Conservation (phyloP, 306 rosid species). For the Cicer bijugum region DNA sequence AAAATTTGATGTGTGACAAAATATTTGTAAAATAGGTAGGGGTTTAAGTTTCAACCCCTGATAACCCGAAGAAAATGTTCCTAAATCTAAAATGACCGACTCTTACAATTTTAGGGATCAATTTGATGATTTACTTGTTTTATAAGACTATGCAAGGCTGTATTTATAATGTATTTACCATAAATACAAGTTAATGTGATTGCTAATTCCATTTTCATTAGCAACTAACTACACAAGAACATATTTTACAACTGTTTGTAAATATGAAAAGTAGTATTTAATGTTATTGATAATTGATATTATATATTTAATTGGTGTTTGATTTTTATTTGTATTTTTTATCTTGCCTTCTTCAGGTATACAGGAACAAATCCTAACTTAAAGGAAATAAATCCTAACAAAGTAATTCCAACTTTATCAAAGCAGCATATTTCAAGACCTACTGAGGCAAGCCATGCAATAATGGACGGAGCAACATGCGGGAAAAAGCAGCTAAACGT, state of each 20-base stretch:
- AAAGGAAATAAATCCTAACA: constrained; percentile 65
- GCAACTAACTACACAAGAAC: too few relatives aligned
- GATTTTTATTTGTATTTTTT: constrained; percentile 16
- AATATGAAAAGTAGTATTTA: neutral
- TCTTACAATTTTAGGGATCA: too few relatives aligned
- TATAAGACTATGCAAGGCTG: too few relatives aligned
- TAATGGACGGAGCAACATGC: constrained; percentile 41
- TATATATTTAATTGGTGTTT: neutral
- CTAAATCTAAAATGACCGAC: too few relatives aligned
- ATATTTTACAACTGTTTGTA: neutral
- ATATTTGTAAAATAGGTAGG: too few relatives aligned
- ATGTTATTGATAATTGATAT: neutral
- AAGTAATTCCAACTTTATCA: constrained; percentile 67
- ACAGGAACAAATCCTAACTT: constrained; percentile 52
- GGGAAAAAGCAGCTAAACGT: constrained; percentile 23
- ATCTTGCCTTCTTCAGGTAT: constrained; percentile 48
- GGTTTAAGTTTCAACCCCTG: too few relatives aligned
- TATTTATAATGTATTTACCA: too few relatives aligned
- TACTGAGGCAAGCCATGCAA: constrained; percentile 43
- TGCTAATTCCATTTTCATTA: too few relatives aligned
- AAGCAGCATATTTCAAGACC: constrained; percentile 50
- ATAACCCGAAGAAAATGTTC: too few relatives aligned
- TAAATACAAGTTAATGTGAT: too few relatives aligned
- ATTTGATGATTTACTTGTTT: too few relatives aligned
- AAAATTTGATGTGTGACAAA: too few relatives aligned